Evolutionary conservation across 163 green algal genomes (phyloP), one percentile per base, ranked within the genome.

Genomic region (Scenedesmus sp.): DNA sequence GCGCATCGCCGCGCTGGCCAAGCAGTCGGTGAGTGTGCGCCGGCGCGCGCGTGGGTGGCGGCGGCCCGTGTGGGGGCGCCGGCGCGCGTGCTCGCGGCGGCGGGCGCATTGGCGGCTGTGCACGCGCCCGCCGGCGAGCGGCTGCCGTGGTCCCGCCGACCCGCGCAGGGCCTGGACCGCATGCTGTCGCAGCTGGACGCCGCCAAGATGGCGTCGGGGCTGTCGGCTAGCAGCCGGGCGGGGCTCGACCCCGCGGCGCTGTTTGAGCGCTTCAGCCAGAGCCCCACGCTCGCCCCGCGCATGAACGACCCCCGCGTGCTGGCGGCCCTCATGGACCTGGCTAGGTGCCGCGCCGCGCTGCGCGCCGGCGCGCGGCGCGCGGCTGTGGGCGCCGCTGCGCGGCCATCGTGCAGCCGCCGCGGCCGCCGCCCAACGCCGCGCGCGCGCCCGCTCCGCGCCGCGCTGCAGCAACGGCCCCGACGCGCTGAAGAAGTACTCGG

Each of bases 321-420:
- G 33, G 34, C 62, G 22, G 74, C 74, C 9, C 63, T 81, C 2
- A 74, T 81, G 74, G 71, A 80, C 44, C 50, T 80, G 58, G 58
- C 58, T 28, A 80, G 58, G 71, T 71, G 15, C 39, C 39, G 39
- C 39, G 39, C 7, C 39, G 39, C 17, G n/a, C 22, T 60, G n/a
- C 58, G 11, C 6, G 58, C 5, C 17, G 26, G 26, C 26, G 58
- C 44, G 58, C 13, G 11, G 60, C 45, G 29, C 24, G 31, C 5
- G 3, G 31, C 26, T 67, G 60, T 17, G 22, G 18, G 17, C 39
- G 18, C 10, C 34, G 20, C 51, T 34, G 0, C 62, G 64, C 34
- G 29, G n/a, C 63, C 56, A 45, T 70, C 7, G 7, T 15, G 6
- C 39, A 47, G 7, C 39, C 39, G 39, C 39, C 33, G 20, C n/a